Evolutionary conservation across 257 asterid genomes (phyloP).

Genomic region (Lycium barbarum): DNA sequence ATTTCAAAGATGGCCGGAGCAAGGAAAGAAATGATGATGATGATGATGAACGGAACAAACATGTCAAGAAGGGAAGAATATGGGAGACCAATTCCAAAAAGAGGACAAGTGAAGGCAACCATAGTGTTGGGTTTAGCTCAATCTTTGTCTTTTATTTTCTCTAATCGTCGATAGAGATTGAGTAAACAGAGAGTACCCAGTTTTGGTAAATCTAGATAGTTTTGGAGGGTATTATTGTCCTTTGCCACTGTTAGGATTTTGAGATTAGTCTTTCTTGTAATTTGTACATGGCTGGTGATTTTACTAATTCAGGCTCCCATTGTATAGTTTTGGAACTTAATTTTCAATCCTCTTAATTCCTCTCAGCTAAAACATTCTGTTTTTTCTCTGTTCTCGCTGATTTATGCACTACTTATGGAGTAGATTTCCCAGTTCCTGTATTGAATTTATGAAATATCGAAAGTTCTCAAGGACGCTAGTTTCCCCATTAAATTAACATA

Average conservation of each 20-base stretch:
- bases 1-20: constrained; percentile 53
- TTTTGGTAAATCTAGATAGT: constrained; percentile 33
- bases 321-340: not conserved
- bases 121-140: constrained; percentile 66
- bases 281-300: constrained; percentile 7
- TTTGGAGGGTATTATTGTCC: not conserved
- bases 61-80: constrained; percentile 45
- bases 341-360: not conserved
- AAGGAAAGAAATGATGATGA: constrained; percentile 48
- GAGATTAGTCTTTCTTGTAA: not conserved
- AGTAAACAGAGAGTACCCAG: not conserved
- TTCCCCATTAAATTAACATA: not conserved
- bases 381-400: too few species aligned
- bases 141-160: constrained; percentile 53
- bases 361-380: not conserved
- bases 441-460: not conserved
- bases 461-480: not conserved
- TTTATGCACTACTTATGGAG: too few species aligned
- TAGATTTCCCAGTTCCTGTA: too few species aligned
- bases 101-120: constrained; percentile 78
- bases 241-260: not conserved
- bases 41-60: constrained; percentile 37
- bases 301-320: not conserved
- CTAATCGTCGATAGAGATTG: constrained; percentile 19
- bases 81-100: constrained; percentile 66